Evolutionary conservation across 768 basidiomycete species (phyloP), one percentile per base, ranked within the genome.

Genomic region (Leccinum barrowsii): DNA sequence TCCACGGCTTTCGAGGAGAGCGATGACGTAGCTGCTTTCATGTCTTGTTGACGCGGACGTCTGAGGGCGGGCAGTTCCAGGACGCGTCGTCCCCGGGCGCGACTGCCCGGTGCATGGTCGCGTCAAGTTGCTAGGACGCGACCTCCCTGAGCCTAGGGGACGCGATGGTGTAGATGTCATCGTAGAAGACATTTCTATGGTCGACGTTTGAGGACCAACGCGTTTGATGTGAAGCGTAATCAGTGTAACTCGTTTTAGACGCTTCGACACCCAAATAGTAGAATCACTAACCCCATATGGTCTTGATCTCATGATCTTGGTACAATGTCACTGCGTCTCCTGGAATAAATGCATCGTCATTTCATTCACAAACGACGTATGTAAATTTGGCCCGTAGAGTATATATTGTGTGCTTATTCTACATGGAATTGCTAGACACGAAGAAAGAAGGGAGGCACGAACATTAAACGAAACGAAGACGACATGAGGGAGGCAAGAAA

Each of bases 1-100:
- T 1, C 90, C 90, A 24, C 90, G 77, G 11, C 89, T 88, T 73
- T 93, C 90, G 26, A 92, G 73, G 19, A 92, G 71, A 2, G 90
- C 85, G 26, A 90, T 76, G 3, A 90, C 75, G 67, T 85, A 86
- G 56, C 75, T 86, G 0, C 78, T 80, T 60, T 90, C 89, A 47
- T 78, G 76, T 26, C 78, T 75, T 15, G 78, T 78, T 5, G 87
- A 87, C 3, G 76, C 80, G 13, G 85, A 77, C 1, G 90, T 91
- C 49, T 82, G 81, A 7, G 90, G 89, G 24, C 88, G 82, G 5
- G 80, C 76, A 22, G 71, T 74, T 40, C 71, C 69, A 11, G 65
- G 65, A 48, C 70, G 69, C 7, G 64, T 58, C 26, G 77, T 79
- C 24, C 69, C 67, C 1, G 87, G 80, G 52, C 85, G 80, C 13